phyloP scores from a whole-genome alignment of 2,329 filamentous ascomycete species.

The Didymosphaeria variabile region DNA sequence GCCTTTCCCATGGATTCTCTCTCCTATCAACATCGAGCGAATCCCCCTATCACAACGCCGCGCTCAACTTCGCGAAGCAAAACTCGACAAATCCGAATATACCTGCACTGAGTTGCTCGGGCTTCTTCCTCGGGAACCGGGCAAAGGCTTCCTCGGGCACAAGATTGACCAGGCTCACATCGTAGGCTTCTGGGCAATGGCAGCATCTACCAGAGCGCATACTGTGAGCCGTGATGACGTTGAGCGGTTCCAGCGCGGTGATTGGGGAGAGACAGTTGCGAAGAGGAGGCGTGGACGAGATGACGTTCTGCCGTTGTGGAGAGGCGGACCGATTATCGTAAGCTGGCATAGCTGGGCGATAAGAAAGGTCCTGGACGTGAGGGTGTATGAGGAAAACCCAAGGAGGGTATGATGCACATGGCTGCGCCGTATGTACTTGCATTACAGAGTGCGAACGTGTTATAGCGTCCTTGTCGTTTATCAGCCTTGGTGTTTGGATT shows the following conservation, averaged over 20 bases:
- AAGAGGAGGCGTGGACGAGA: not conserved
- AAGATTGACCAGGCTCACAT: constrained; percentile 1
- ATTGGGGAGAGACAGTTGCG: not conserved
- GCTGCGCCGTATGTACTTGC: not conserved
- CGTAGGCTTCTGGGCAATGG: not conserved
- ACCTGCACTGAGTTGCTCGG: not conserved
- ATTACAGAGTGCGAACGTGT: not conserved
- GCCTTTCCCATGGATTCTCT: not conserved
- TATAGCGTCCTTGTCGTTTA: not conserved
- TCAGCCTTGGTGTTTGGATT: not conserved
- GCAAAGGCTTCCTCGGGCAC: not conserved
- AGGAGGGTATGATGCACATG: not conserved
- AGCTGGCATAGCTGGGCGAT: constrained; percentile 3
- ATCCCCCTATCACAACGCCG: not conserved
- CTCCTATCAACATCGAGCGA: not conserved
- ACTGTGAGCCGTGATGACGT: not conserved
- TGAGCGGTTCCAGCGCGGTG: not conserved
- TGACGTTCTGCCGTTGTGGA: constrained; percentile 2
- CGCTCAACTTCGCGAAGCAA: not conserved
- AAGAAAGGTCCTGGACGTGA: not conserved
- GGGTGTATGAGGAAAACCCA: not conserved
- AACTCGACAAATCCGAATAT: not conserved
- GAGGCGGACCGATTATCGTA: not conserved
- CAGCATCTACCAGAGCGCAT: not conserved
- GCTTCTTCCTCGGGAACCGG: not conserved